Evolutionary conservation across 2,329 filamentous ascomycete genomes (phyloP).

Genomic region (Microascus cirrosus): DNA sequence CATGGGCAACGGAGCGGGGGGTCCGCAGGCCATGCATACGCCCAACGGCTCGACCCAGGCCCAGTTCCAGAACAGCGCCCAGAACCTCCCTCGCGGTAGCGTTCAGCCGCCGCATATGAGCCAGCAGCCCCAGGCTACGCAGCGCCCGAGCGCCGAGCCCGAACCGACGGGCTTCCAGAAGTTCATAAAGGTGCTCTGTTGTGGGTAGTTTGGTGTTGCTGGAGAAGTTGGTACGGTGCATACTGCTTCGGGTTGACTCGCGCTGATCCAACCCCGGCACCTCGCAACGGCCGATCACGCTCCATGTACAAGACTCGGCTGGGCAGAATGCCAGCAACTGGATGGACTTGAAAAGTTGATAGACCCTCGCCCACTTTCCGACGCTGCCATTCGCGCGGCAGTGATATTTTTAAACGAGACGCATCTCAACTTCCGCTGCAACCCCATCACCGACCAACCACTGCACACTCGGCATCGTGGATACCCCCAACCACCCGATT

Average conservation of each 20-base stretch:
- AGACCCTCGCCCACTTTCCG: background rate
- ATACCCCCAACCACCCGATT: background rate
- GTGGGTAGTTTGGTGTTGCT: slow-evolving; percentile 41
- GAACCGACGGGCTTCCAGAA: slow-evolving; percentile 82
- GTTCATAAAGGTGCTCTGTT: slow-evolving; percentile 86
- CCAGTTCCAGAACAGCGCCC: slow-evolving; percentile 91
- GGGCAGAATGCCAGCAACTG: background rate
- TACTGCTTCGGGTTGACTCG: background rate
- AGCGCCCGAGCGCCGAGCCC: slow-evolving; percentile 33
- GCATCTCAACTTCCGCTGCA: background rate
- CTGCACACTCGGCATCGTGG: background rate
- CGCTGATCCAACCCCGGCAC: background rate
- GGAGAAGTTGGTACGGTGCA: background rate
- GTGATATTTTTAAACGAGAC: background rate
- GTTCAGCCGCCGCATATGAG: slow-evolving; percentile 50
- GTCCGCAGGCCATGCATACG: slow-evolving; percentile 65
- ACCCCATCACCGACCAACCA: background rate
- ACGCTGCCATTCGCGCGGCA: background rate
- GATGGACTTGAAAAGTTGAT: background rate
- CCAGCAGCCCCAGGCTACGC: slow-evolving; percentile 22
- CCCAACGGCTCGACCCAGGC: slow-evolving; percentile 87
- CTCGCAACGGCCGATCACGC: background rate
- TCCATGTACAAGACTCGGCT: background rate
- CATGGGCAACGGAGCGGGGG: slow-evolving; percentile 65
- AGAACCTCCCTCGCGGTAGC: slow-evolving; percentile 64